These are phyloP conservation scores for Petunia axillaris DNA, from an alignment of 257 asterid genomes.

Conservation along the genomic window DNA sequence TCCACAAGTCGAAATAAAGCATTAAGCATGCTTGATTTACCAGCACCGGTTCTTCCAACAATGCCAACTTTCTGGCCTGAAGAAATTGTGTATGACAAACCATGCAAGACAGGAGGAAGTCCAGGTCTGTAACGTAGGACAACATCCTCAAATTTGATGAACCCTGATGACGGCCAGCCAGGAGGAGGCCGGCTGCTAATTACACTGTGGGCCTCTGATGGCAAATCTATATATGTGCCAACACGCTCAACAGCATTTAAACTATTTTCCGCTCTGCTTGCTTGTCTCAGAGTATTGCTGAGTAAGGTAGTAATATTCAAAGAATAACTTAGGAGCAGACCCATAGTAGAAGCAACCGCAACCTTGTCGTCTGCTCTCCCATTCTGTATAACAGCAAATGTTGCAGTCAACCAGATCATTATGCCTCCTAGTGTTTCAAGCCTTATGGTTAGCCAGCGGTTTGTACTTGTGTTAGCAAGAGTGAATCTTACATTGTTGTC, in stretches of 20 bases:
- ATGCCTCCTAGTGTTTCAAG: constrained; percentile 74
- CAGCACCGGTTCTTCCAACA: constrained; percentile 89
- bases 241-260: constrained; percentile 79
- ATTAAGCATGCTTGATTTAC: constrained; percentile 85
- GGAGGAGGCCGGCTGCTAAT: constrained; percentile 64
- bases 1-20: constrained; percentile 79
- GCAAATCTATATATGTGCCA: constrained; percentile 73
- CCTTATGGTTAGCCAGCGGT: constrained; percentile 81
- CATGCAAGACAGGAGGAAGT: constrained; percentile 65
- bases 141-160: constrained; percentile 61
- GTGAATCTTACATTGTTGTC: constrained; percentile 76
- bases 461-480: constrained; percentile 63
- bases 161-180: constrained; percentile 73
- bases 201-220: constrained; percentile 74
- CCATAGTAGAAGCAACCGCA: constrained; percentile 82
- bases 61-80: constrained; percentile 75
- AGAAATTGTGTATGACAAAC: constrained; percentile 55
- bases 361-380: constrained; percentile 61
- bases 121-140: constrained; percentile 65
- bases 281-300: constrained; percentile 69
- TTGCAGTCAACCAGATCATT: constrained; percentile 83
- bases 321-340: constrained; percentile 81
- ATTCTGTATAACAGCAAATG: constrained; percentile 80
- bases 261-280: constrained; percentile 81
- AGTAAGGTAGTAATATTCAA: constrained; percentile 70